Percentiles rank a stretch among this genome's conserved stretches.
Conservation (phyloP, 345 rosid species). For the Sisymbrium altissimum region DNA sequence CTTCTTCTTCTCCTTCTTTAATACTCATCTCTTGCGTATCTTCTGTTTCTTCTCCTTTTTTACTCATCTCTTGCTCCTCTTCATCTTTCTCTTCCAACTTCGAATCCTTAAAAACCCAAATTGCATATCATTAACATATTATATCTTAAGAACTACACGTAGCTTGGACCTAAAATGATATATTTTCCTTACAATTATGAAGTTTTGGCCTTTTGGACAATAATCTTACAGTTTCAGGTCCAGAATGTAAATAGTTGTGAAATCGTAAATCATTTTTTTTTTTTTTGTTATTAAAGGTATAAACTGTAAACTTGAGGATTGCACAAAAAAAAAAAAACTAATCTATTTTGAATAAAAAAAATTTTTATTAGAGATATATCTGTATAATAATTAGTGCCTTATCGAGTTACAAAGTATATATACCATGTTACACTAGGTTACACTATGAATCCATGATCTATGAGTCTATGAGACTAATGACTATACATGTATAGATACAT, state of each 20-base stretch:
- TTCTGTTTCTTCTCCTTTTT: conserved; percentile 5
- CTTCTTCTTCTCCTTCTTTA: conserved; percentile 21
- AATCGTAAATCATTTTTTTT: background rate
- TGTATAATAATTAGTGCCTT: background rate
- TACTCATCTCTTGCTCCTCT: background rate
- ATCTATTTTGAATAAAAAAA: background rate
- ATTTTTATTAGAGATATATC: too few species aligned
- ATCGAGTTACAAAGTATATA: background rate
- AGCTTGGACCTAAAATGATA: background rate
- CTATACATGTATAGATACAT: background rate
- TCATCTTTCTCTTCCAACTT: conserved; percentile 34
- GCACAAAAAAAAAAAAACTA: too few species aligned
- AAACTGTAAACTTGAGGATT: background rate
- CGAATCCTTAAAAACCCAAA: conserved; percentile 30
- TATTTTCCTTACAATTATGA: background rate
- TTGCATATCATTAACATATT: background rate
- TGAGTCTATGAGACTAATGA: background rate
- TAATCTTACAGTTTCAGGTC: background rate
- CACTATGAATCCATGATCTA: too few species aligned
- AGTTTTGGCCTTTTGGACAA: conserved; percentile 5
- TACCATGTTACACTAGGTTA: background rate
- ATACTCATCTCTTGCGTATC: background rate
- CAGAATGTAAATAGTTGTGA: background rate
- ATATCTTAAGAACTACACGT: background rate
- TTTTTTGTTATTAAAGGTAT: background rate